A percentile compares a stretch with the other conserved stretches of the same genome.
Conservation (phyloP, 1,284 basidiomycete genomes). For the Ganoderma resinaceum region DNA sequence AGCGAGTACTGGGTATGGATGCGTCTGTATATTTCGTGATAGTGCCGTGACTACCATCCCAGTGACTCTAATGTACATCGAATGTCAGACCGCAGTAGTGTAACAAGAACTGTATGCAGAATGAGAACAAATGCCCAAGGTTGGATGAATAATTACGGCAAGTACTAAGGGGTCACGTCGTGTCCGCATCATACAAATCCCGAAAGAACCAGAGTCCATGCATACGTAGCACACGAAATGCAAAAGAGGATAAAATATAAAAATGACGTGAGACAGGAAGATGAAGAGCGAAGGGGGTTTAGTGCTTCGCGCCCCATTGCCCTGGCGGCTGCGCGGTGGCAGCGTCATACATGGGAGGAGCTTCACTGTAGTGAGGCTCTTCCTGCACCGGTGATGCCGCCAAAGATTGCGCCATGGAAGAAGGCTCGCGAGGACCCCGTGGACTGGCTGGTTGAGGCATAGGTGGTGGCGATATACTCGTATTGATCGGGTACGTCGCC, state of each 20-base stretch:
- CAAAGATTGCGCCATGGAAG: slow-evolving; percentile 18
- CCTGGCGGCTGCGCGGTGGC: slow-evolving; percentile 55
- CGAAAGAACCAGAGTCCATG: slow-evolving; percentile 1
- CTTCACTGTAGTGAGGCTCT: slow-evolving; percentile 51
- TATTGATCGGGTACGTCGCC: slow-evolving; percentile 34
- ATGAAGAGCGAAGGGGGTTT: background rate
- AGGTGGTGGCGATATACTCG: slow-evolving; percentile 20
- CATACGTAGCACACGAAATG: background rate
- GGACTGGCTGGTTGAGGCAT: slow-evolving; percentile 30
- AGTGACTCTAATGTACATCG: slow-evolving; percentile 31
- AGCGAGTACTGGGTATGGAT: background rate
- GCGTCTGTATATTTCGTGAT: slow-evolving; percentile 14
- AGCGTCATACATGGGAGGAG: slow-evolving; percentile 69
- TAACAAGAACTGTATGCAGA: background rate
- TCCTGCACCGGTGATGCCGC: slow-evolving; percentile 36
- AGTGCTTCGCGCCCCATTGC: slow-evolving; percentile 56
- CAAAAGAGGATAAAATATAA: background rate
- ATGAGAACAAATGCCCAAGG: slow-evolving; percentile 23
- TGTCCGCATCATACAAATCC: slow-evolving; percentile 4
- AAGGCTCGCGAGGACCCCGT: slow-evolving; percentile 29
- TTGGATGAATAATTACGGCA: slow-evolving; percentile 30
- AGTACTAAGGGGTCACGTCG: slow-evolving; percentile 8
- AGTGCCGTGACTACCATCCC: slow-evolving; percentile 11
- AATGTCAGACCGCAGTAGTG: slow-evolving; percentile 8
- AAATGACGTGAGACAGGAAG: background rate